Evolutionary conservation across 1,284 basidiomycete genomes (phyloP).

Genomic region (Blastosporella zonata): DNA sequence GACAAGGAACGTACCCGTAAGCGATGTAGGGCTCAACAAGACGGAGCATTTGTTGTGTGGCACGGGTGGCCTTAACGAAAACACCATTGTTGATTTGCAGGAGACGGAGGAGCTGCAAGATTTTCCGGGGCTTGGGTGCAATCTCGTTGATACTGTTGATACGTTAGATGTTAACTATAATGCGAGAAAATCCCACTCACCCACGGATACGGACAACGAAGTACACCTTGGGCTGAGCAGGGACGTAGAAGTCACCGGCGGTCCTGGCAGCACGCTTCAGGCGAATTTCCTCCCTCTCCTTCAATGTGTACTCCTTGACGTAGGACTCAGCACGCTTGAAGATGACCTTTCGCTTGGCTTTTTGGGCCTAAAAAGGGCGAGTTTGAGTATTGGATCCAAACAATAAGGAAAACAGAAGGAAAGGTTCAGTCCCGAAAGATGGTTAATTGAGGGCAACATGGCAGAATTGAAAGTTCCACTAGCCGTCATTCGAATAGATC

Average conservation of each 20-base stretch:
- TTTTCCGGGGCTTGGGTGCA: conserved; percentile 98
- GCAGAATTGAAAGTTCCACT: conserved; percentile 50
- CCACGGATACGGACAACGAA: conserved; percentile 97
- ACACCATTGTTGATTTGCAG: conserved; percentile 99
- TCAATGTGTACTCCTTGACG: conserved; percentile 92
- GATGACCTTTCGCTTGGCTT: conserved; percentile 94
- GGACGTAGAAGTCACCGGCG: conserved; percentile 96
- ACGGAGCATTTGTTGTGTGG: conserved; percentile 97
- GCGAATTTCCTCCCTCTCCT: conserved; percentile 97
- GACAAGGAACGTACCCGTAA: conserved; percentile 66
- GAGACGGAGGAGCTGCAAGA: conserved; percentile 96
- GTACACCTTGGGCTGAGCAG: conserved; percentile 95
- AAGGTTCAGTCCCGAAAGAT: conserved; percentile 93
- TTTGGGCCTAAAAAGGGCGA: conserved; percentile 62
- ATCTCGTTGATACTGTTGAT: conserved; percentile 94
- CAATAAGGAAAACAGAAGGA: conserved; percentile 11
- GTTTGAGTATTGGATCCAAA: conserved; percentile 10
- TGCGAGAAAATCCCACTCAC: conserved; percentile 43
- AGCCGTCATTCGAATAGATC: conserved; percentile 68
- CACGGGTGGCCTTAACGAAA: conserved; percentile 96
- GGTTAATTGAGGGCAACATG: conserved; percentile 86
- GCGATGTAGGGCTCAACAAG: conserved; percentile 97
- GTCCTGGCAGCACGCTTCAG: conserved; percentile 92
- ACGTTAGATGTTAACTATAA: conserved; percentile 3
- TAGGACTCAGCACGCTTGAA: conserved; percentile 99